Percentiles rank a stretch among this genome's conserved stretches.
Evolutionary conservation across 106 monocot species (phyloP).

Genomic region (Triglochin maritima): DNA sequence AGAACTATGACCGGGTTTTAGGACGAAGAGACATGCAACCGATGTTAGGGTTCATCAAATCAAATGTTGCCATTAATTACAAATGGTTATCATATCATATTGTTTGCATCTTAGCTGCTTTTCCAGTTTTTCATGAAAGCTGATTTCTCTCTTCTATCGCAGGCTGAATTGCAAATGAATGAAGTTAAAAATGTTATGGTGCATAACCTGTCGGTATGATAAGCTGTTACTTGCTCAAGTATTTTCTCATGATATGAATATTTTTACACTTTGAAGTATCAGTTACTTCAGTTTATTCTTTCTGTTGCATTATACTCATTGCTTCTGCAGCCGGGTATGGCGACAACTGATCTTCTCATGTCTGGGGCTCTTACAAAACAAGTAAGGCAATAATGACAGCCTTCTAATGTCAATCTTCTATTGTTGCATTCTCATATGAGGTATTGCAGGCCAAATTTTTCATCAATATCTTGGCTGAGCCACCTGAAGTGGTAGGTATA

Average conservation of each 20-base stretch:
- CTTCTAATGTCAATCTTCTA: not conserved
- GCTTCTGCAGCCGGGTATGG: slow-evolving; percentile 95
- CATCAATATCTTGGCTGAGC: slow-evolving; percentile 96
- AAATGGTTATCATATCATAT: no score
- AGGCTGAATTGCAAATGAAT: slow-evolving; percentile 94
- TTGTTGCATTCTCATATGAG: not conserved
- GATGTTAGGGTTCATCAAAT: no score
- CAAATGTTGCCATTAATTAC: no score
- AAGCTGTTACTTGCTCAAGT: not conserved
- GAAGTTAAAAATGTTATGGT: slow-evolving; percentile 93
- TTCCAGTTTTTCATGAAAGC: no score
- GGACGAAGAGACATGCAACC: no score
- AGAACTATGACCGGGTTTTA: no score
- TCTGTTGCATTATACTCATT: slow-evolving; percentile 3
- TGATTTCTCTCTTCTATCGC: slow-evolving; percentile 4
- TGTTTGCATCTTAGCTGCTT: no score
- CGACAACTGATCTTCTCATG: slow-evolving; percentile 98
- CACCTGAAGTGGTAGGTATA: slow-evolving; percentile 77
- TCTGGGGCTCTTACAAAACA: slow-evolving; percentile 92
- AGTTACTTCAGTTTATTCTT: not conserved
- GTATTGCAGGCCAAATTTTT: slow-evolving; percentile 86
- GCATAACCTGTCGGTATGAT: slow-evolving; percentile 77
- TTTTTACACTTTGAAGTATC: not conserved
- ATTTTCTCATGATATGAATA: not conserved
- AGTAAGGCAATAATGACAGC: slow-evolving; percentile 20